phyloP scores from a whole-genome alignment of 805 yeast species.

The Wickerhamomyces alni region DNA sequence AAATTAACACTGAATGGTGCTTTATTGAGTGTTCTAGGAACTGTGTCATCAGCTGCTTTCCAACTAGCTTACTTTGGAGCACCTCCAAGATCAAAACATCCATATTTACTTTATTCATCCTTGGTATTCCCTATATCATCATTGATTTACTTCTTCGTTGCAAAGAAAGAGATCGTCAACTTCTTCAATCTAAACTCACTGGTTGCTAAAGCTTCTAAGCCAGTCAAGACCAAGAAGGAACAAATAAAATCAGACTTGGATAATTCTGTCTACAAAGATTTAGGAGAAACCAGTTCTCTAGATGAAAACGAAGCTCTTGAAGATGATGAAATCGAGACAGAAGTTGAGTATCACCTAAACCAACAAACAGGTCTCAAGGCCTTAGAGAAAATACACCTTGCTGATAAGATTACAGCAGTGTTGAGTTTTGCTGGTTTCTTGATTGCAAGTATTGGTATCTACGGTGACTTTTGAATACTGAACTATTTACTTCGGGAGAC shows the following conservation, averaged over 20 bases:
- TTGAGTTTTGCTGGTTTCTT: conserved; percentile 41
- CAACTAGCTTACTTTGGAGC: conserved; percentile 51
- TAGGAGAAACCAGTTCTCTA: conserved; percentile 24
- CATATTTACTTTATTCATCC: conserved; percentile 54
- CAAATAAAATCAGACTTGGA: conserved; percentile 35
- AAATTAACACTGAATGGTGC: conserved; percentile 19
- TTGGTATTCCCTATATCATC: conserved; percentile 20
- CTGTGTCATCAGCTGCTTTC: conserved; percentile 46
- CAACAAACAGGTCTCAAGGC: conserved; percentile 30
- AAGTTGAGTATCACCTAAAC: conserved; percentile 35
- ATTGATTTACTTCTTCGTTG: conserved; percentile 8
- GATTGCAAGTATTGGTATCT: conserved; percentile 47
- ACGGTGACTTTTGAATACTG: conserved; percentile 47
- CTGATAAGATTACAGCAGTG: conserved; percentile 35
- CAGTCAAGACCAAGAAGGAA: conserved; percentile 7
- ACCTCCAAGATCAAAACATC: conserved; percentile 55
- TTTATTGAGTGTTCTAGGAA: conserved; percentile 33
- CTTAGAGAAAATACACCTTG: conserved; percentile 28
- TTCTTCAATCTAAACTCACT: conserved; percentile 6
- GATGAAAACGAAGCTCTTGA: conserved; percentile 23
- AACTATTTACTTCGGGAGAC: too few relatives aligned
- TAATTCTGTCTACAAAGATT: conserved; percentile 38
- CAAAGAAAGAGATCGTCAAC: conserved; percentile 5
- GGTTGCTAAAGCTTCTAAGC: conserved; percentile 1
- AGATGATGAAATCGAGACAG: conserved; percentile 33